Base-by-base conservation (phyloP, 164 flowering plant species). In the Kalanchoe fedtschenkoi region DNA sequence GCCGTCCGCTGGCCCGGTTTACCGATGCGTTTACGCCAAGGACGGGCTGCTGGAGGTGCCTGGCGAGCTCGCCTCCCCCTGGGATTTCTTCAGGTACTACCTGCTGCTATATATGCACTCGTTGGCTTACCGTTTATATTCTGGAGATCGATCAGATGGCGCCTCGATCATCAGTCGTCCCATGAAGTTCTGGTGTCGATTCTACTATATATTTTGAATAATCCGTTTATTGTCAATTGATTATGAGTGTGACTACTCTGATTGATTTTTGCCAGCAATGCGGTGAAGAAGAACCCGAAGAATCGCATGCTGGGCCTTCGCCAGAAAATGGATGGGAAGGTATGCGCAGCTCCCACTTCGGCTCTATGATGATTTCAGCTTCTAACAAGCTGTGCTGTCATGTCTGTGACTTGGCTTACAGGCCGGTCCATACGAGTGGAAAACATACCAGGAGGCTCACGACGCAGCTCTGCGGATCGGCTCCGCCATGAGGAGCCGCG, bases 1-100 rank as follows among this genome's bases (percentile, higher is more conserved):
- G 75, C 91, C 97, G 34, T 81, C 97, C 33, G 95, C 85, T 0
- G 99, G 99, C 15, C 89, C 93, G 0, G 96, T 86, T 22, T 91
- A 86, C 63, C 66, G 99, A 54, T 74, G 84, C 79, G 77, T 88
- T 73, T 89, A 87, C 65, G 88, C 99, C 6, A 84, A 87, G 65
- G 91, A 91, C 66, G 93, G 91, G 15, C 84, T 95, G 42, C 34
- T 87, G 63, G 88, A 85, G 66, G 4, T 74, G 66, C 95, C 93
- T 0, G 32, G 62, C 0, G 82, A 69, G 14, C 10, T 84, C 9
- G 54, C 80, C 0, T 89, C 93, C 69, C 95, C 96, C 1, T 95
- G 97, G 99, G 80, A 88, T 30, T 81, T 91, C 64, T 84, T 95
- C 76, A 83, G 97, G 99, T 87, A 60, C 11, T 6, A n/a, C 6